Evolutionary conservation across 345 rosid genomes (phyloP), one percentile per base, ranked within the genome.

Genomic region (Conringia planisiliqua): DNA sequence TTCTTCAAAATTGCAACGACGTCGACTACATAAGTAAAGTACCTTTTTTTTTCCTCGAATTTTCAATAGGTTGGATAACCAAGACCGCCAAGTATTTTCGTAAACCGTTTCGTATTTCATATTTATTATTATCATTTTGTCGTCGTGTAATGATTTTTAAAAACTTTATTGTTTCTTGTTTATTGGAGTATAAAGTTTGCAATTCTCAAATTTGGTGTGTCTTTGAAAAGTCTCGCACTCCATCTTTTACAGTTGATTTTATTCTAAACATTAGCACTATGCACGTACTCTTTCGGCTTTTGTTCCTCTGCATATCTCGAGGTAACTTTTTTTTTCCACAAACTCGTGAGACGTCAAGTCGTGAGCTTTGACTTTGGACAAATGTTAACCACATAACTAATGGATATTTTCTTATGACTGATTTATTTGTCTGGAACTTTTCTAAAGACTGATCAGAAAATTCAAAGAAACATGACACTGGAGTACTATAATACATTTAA

Each of bases 221-320:
- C n/a, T 10, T 60, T 38, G 74, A 75, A 68, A 50, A 61, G 74
- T 75, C 74, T 68, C 56, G 79, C 74, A 39, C 69, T 75, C 79
- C 79, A 68, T 12, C 55, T 30, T 75, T 60, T 75, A 75, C 79
- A 6, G 69, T 67, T 66, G 72, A 66, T 46, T 66, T 57, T 73
- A 39, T 67, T 27, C 43, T 44, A 60, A 58, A 52, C 16, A 30
- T 2, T 3, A 3, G 27, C 27, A 75, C 16, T 39, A 29, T 38
- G 13, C 40, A 56, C 32, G 50, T 66, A 24, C 66, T 36, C 22
- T 4, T 66, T 54, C 30, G 13, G 46, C 29, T 22, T 70, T 38
- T 39, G 33, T 7, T 7, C 16, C 30, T 26, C 18, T 51, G 43
- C 51, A 51, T 1, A 39, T 6, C 62, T 29, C 62, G 42, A 72